Conservation (phyloP, 2,329 filamentous ascomycete genomes). For the Ophiostoma montium region DNA sequence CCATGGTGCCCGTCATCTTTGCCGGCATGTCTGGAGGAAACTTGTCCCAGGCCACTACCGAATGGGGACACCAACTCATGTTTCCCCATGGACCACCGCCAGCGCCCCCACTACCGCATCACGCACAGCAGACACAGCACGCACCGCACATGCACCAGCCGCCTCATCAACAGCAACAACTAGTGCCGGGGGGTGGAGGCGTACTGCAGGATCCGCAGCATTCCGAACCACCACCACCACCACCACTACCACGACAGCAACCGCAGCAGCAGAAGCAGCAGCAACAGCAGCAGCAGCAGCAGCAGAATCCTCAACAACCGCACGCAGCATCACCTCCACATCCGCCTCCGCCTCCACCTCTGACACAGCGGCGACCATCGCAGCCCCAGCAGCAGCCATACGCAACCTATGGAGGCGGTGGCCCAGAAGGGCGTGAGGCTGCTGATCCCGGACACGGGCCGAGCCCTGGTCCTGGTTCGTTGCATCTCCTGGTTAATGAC, state of each 20-base stretch:
- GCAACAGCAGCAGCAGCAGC: conserved; percentile 1
- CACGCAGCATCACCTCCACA: not conserved
- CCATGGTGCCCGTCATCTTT: conserved; percentile 63
- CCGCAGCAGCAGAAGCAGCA: conserved; percentile 2
- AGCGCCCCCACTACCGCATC: not conserved
- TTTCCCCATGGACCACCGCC: conserved; percentile 24
- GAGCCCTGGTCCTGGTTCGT: conserved; percentile 15
- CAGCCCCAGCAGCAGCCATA: conserved; percentile 32
- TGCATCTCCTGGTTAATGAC: conserved; percentile 15
- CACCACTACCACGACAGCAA: not conserved
- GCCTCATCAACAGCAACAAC: conserved; percentile 14
- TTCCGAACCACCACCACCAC: not conserved
- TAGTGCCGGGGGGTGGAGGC: not conserved
- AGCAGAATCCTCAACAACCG: not conserved
- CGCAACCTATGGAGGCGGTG: conserved; percentile 26
- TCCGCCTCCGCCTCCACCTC: not conserved
- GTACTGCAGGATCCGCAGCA: not conserved
- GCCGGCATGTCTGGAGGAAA: conserved; percentile 53
- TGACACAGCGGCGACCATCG: conserved; percentile 30
- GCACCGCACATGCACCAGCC: conserved; percentile 1
- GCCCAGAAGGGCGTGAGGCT: conserved; percentile 14
- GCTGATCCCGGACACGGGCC: not conserved
- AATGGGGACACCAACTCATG: conserved; percentile 56
- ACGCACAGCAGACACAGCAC: conserved; percentile 25
- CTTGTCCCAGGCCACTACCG: conserved; percentile 45